These are phyloP conservation scores for Talaromyces liani DNA, from an alignment of 495 filamentous ascomycete genomes.

Conservation along the genomic window DNA sequence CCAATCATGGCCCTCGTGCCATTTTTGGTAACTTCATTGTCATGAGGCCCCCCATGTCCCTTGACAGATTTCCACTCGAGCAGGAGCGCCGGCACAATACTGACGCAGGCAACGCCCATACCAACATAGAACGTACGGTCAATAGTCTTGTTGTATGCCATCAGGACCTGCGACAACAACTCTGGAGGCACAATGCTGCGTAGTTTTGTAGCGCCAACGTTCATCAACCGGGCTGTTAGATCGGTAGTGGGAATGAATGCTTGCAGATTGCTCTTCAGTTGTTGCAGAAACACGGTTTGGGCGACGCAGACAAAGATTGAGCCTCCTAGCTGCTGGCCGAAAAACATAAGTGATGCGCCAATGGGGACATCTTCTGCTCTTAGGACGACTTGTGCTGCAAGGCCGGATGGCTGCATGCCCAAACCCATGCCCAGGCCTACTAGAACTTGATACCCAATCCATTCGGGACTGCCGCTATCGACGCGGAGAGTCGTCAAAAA, in stretches of 20 bases:
- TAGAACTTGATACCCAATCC: too few relatives aligned
- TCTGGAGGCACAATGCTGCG: neutral
- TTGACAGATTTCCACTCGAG: neutral
- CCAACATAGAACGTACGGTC: neutral
- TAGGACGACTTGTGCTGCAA: too few relatives aligned
- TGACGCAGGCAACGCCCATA: neutral
- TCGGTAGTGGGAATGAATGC: neutral
- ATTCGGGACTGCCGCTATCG: too few relatives aligned
- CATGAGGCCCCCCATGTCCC: neutral
- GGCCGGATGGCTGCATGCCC: too few relatives aligned
- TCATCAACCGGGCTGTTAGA: neutral
- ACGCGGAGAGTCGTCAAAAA: too few relatives aligned
- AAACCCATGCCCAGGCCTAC: too few relatives aligned
- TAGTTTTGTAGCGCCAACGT: neutral
- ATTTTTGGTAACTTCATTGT: neutral
- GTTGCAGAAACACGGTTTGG: neutral
- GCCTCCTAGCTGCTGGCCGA: conserved; percentile 32
- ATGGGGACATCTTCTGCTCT: conserved; percentile 23
- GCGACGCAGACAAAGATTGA: conserved; percentile 22
- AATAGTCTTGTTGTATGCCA: neutral
- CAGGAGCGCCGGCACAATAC: neutral
- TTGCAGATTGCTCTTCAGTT: neutral
- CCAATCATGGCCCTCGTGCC: neutral
- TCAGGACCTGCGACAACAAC: neutral
- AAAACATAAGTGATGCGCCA: conserved; percentile 33